Percentiles rank a stretch among this genome's conserved stretches.
Conservation (phyloP, 2,329 filamentous ascomycete genomes). For the Colletotrichum nymphaeae region DNA sequence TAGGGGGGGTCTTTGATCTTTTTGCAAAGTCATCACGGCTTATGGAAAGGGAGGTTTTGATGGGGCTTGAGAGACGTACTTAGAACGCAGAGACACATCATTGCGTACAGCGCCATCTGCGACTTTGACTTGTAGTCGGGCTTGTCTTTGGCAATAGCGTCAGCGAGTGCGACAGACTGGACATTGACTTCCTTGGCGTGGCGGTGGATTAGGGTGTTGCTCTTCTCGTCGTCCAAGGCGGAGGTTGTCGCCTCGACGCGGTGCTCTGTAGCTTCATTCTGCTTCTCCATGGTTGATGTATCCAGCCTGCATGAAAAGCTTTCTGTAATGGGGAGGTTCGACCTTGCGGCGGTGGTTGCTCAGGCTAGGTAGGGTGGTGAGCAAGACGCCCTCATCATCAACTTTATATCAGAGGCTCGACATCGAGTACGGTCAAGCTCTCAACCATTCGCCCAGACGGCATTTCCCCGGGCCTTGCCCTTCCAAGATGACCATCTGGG, state of each 20-base stretch:
- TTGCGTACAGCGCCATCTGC: slow-evolving; percentile 35
- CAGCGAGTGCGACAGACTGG: slow-evolving; percentile 37
- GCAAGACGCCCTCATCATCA: too few species aligned
- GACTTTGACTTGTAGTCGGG: slow-evolving; percentile 31
- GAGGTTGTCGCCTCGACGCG: slow-evolving; percentile 33
- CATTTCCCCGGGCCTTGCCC: not conserved
- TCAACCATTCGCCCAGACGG: not conserved
- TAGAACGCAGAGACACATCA: slow-evolving; percentile 38
- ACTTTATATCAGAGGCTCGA: not conserved
- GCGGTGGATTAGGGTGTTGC: slow-evolving; percentile 11
- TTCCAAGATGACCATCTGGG: not conserved
- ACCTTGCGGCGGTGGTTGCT: not conserved
- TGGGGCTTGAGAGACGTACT: not conserved
- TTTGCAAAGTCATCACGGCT: too few species aligned
- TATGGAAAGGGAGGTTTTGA: too few species aligned
- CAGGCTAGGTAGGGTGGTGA: not conserved
- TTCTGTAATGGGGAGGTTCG: not conserved
- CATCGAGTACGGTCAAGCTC: not conserved
- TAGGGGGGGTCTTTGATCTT: too few species aligned
- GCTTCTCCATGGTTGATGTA: slow-evolving; percentile 9
- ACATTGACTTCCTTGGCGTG: slow-evolving; percentile 33
- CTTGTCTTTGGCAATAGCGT: slow-evolving; percentile 38
- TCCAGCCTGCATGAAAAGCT: not conserved
- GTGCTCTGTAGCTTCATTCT: not conserved
- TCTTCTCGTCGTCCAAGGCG: slow-evolving; percentile 20